phyloP scores from a whole-genome alignment of 192 early-diverging fungal genomes.

The Phlyctochytrium bullatum region DNA sequence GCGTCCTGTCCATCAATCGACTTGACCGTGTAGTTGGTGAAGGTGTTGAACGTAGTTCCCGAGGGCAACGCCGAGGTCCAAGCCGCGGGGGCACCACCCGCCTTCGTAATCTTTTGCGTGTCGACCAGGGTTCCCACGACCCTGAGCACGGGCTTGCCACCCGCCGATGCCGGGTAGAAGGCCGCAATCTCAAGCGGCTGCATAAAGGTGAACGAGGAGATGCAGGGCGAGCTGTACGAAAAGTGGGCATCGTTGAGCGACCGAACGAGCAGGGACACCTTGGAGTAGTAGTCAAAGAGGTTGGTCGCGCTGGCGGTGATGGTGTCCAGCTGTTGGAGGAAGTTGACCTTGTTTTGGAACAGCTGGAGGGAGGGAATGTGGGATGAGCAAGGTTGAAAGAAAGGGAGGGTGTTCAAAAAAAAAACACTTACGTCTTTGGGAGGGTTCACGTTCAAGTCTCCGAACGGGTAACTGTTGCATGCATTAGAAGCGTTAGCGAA shows the following conservation, averaged over 20 bases:
- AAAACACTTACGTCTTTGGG: not conserved
- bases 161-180: not conserved
- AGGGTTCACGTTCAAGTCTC: not conserved
- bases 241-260: slow-evolving; percentile 3
- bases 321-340: not conserved
- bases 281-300: not conserved
- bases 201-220: not conserved
- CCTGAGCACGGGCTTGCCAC: not conserved
- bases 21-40: not conserved
- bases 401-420: not conserved
- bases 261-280: not conserved
- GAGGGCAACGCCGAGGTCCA: no score
- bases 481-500: no score
- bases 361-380: not conserved
- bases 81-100: not conserved
- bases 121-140: not conserved
- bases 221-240: not conserved
- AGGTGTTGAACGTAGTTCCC: not conserved
- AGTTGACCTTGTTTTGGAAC: not conserved
- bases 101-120: not conserved
- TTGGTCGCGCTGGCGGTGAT: not conserved
- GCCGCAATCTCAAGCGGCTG: slow-evolving; percentile 4
- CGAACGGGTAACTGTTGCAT: not conserved
- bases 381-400: not conserved
- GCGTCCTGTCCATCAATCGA: not conserved